Conservation (phyloP, 1,284 basidiomycete genomes). For the Lentinula novae-zelandiae region DNA sequence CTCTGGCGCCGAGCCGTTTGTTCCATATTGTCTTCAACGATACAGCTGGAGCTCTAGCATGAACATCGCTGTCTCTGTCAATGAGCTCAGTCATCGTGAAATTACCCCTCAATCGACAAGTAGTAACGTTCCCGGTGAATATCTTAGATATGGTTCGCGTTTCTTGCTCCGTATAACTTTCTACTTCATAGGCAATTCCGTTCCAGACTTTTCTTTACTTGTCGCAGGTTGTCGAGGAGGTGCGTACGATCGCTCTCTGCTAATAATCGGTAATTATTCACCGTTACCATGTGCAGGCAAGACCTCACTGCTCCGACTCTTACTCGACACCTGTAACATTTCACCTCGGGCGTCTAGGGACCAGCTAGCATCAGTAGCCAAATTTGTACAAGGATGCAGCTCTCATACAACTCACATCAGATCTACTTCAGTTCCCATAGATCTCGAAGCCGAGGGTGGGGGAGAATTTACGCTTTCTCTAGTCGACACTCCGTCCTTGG, state of each 20-base stretch:
- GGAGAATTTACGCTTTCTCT: conserved; percentile 60
- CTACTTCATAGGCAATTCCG: background rate
- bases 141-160: background rate
- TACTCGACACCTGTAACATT: conserved; percentile 70
- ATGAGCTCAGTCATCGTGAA: conserved; percentile 2
- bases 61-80: conserved; percentile 7
- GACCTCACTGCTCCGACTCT: conserved; percentile 74
- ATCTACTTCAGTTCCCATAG: conserved; percentile 63
- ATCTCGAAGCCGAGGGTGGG: conserved; percentile 44
- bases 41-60: background rate
- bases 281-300: conserved; percentile 58
- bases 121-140: background rate
- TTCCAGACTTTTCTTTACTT: conserved; percentile 61
- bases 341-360: conserved; percentile 55
- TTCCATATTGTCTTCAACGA: background rate
- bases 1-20: conserved; percentile 3
- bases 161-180: background rate
- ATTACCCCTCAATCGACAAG: conserved; percentile 3
- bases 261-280: conserved; percentile 16
- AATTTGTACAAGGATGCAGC: conserved; percentile 70
- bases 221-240: conserved; percentile 65
- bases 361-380: conserved; percentile 70
- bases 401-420: conserved; percentile 67
- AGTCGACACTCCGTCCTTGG: conserved; percentile 75
- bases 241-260: conserved; percentile 23